phyloP scores from a whole-genome alignment of 2,329 filamentous ascomycete species.

The Celoporthe dispersa region DNA sequence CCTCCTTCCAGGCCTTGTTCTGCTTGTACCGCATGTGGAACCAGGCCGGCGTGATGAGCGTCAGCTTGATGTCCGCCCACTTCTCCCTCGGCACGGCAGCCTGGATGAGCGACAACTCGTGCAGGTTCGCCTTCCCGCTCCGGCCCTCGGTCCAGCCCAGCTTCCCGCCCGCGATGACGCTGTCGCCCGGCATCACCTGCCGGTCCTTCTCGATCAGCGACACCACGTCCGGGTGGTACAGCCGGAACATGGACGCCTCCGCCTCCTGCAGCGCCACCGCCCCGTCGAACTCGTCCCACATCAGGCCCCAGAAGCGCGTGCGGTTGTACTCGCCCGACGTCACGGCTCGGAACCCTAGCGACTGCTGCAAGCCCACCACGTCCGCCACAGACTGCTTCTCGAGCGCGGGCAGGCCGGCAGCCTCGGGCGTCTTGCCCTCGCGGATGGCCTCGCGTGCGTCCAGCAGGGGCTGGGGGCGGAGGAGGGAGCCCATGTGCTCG shows the following conservation, averaged over 20 bases:
- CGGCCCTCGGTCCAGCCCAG: conserved; percentile 46
- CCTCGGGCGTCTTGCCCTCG: conserved; percentile 55
- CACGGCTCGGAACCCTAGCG: conserved; percentile 68
- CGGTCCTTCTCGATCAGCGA: conserved; percentile 56
- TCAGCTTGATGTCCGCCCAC: conserved; percentile 58
- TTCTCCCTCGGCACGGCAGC: conserved; percentile 49
- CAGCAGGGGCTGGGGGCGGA: conserved; percentile 40
- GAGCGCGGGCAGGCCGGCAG: conserved; percentile 58
- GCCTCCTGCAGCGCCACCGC: conserved; percentile 54
- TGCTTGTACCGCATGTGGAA: conserved; percentile 61
- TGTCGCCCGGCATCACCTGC: conserved; percentile 60
- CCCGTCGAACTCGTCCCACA: conserved; percentile 59
- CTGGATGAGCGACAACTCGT: conserved; percentile 55
- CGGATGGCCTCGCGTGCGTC: conserved; percentile 62
- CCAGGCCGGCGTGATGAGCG: conserved; percentile 58
- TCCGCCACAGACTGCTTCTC: conserved; percentile 70
- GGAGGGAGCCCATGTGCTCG: conserved; percentile 43
- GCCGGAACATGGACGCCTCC: conserved; percentile 55
- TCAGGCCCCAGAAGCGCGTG: conserved; percentile 56
- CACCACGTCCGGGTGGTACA: conserved; percentile 60
- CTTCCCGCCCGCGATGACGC: conserved; percentile 56
- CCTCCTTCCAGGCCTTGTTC: conserved; percentile 58
- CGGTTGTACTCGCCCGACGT: conserved; percentile 73
- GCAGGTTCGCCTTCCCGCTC: conserved; percentile 52
- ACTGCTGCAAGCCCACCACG: conserved; percentile 70